These are phyloP conservation scores for Trifolium subterraneum DNA, from an alignment of 306 rosid species.

Conservation along the genomic window DNA sequence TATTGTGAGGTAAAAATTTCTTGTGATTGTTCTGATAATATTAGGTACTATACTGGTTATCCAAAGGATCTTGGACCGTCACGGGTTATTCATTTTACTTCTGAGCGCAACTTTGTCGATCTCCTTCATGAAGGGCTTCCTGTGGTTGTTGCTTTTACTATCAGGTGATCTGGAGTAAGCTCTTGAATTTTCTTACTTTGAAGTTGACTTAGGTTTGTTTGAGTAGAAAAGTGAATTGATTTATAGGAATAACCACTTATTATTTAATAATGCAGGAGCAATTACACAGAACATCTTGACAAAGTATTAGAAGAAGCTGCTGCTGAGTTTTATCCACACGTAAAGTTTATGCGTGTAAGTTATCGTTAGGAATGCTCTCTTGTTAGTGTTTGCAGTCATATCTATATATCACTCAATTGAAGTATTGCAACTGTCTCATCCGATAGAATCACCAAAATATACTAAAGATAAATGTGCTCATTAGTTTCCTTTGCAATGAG, in stretches of 20 bases:
- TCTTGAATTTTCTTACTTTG: slow-evolving; percentile 22
- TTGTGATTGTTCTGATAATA: slow-evolving; percentile 20
- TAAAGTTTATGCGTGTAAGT: slow-evolving; percentile 91
- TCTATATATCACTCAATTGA: not conserved
- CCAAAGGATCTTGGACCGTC: slow-evolving; percentile 94
- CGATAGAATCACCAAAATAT: slow-evolving; percentile 16
- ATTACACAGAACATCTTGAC: slow-evolving; percentile 78
- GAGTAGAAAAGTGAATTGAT: not conserved
- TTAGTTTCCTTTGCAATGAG: slow-evolving; percentile 20
- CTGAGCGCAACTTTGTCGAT: slow-evolving; percentile 87
- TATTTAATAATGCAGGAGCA: slow-evolving; percentile 65
- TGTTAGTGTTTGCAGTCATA: slow-evolving; percentile 4
- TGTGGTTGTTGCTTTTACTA: slow-evolving; percentile 82
- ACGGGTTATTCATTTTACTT: slow-evolving; percentile 79
- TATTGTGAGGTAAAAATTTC: not conserved
- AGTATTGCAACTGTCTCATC: not conserved
- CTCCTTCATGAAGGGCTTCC: slow-evolving; percentile 93
- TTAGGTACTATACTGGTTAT: slow-evolving; percentile 82
- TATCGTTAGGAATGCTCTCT: slow-evolving; percentile 6
- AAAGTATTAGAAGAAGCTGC: slow-evolving; percentile 85
- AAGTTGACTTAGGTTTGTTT: slow-evolving; percentile 27
- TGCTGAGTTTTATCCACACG: slow-evolving; percentile 78
- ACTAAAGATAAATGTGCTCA: not conserved
- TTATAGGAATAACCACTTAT: slow-evolving; percentile 25
- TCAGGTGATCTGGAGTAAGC: slow-evolving; percentile 62